These are phyloP conservation scores for Agaricus blazei DNA, from an alignment of 768 basidiomycete species.

Conservation along the genomic window DNA sequence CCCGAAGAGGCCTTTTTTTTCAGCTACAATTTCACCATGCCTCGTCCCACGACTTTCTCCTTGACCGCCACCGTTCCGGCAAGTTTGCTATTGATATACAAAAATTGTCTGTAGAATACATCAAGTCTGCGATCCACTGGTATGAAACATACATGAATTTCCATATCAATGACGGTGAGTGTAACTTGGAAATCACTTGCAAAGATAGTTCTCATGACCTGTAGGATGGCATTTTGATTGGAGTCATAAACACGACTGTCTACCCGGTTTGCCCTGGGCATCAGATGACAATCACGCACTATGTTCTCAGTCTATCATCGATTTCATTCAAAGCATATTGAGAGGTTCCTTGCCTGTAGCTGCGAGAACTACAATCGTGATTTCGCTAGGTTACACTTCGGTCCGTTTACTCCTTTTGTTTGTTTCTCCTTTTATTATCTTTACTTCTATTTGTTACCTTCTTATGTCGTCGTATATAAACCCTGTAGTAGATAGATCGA, in stretches of 20 bases:
- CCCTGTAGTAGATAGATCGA: no score
- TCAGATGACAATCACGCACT: background rate
- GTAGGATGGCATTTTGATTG: background rate
- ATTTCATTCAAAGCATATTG: no score
- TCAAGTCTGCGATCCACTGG: background rate
- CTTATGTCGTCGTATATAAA: no score
- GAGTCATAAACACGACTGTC: background rate
- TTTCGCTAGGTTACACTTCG: no score
- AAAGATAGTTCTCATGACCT: background rate
- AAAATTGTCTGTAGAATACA: background rate
- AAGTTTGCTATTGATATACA: background rate
- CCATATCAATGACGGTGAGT: background rate
- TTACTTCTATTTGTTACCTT: no score
- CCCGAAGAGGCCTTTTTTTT: background rate
- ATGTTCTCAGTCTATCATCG: background rate
- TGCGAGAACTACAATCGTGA: no score
- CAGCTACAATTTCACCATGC: background rate
- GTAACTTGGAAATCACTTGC: background rate
- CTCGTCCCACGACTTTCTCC: background rate
- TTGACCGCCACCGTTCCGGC: background rate
- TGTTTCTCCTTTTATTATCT: no score
- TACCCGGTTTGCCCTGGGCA: background rate
- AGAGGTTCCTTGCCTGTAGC: no score
- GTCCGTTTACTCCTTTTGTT: no score
- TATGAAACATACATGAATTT: background rate